Conservation (phyloP, 345 rosid genomes). For the Mallotus nudiflorus region DNA sequence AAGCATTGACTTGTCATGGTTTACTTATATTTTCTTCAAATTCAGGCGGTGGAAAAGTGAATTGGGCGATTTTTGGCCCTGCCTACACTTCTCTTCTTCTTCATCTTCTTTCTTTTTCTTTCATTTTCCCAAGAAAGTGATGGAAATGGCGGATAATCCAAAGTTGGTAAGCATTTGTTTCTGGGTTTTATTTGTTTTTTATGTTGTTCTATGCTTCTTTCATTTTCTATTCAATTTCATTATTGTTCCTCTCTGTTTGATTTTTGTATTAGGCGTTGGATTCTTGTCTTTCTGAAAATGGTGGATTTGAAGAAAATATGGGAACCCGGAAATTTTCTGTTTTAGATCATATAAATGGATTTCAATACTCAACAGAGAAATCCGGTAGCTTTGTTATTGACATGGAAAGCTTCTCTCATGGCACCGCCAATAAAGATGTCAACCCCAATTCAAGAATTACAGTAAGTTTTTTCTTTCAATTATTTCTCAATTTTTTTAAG, state of each 20-base stretch:
- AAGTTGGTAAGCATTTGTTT: conserved; percentile 45
- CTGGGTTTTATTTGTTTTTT: conserved; percentile 10
- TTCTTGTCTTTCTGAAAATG: background rate
- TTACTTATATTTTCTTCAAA: conserved; percentile 7
- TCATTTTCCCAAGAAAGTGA: conserved; percentile 29
- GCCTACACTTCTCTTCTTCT: background rate
- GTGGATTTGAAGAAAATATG: conserved; percentile 23
- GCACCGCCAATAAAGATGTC: conserved; percentile 37
- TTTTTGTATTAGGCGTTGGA: conserved; percentile 13
- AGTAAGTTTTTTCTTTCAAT: conserved; percentile 33
- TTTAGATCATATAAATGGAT: conserved; percentile 52
- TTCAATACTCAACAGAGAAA: conserved; percentile 42
- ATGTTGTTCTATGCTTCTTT: background rate
- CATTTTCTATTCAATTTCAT: background rate
- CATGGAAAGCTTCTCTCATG: conserved; percentile 58
- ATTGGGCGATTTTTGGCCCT: conserved; percentile 18
- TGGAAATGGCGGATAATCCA: conserved; percentile 52
- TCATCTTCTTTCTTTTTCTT: background rate
- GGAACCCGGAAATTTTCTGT: conserved; percentile 36
- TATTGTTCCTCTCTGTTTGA: background rate
- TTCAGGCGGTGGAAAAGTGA: conserved; percentile 21
- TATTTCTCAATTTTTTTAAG: background rate
- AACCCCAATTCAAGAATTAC: conserved; percentile 49
- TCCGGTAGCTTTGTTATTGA: conserved; percentile 69
- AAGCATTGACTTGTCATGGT: conserved; percentile 25